Evolutionary conservation across 805 yeast species (phyloP), one percentile per base, ranked within the genome.

Genomic region (Lachancea sp.): DNA sequence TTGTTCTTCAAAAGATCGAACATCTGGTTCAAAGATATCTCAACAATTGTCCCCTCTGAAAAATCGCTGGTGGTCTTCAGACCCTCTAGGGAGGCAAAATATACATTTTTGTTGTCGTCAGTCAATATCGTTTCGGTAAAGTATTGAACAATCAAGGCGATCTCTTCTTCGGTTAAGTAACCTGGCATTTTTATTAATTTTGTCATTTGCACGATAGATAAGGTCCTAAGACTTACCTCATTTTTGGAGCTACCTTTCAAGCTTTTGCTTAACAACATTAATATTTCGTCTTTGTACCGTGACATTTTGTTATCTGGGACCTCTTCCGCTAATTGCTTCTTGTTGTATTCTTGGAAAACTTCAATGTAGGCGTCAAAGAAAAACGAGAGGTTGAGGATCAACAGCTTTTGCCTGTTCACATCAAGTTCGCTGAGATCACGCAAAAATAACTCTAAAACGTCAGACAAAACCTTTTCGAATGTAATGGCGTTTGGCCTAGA

Each of bases 161-260:
- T 58, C 49, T 87, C 95, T 38, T 74, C 74, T 3, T 51, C 47
- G 12, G 60, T 59, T 35, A 87, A 61, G 47, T 75, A 79, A 1
- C 62, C 64, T 2, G 63, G 58, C 48, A 83, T 63, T 22, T 68
- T 63, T 7, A 79, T 65, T 31, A 86, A 53, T 37, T 76, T 75
- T 0, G 78, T 69, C 37, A 87, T 68, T 33, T 83, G 84, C 40
- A 75, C 75, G 21, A 83, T 65, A 1, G 92, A 75, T 29, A 81
- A 64, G 20, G 82, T 70, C 51, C 87, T 71, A 42, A 87, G 67
- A 1, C 88, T 75, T 8, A 78, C 79, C 51, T 85, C 96, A 22
- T 75, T 63, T 24, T 70, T 71, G 0, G 95, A 77, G 0, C 84
- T 71, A 0, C 82, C 72, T 55, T 81, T 74, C 36, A 89, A 67